Evolutionary conservation across 2,329 filamentous ascomycete genomes (phyloP).

Genomic region (Cadophora sp.): DNA sequence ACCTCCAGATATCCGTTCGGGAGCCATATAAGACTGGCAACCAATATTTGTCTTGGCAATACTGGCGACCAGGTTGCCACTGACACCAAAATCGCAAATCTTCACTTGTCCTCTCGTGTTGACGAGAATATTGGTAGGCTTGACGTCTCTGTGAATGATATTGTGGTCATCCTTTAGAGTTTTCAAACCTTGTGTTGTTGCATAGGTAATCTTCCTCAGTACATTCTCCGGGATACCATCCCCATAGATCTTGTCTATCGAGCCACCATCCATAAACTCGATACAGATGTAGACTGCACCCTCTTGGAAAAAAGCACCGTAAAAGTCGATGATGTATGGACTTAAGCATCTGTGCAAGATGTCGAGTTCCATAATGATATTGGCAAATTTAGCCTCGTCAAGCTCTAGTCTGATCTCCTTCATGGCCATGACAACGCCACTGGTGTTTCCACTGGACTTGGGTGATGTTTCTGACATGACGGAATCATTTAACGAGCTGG

Average conservation of each 20-base stretch:
- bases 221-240: conserved; percentile 91
- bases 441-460: conserved; percentile 54
- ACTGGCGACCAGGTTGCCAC: conserved; percentile 93
- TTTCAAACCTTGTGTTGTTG: conserved; percentile 90
- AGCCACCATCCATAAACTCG: conserved; percentile 98
- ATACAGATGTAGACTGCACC: conserved; percentile 99
- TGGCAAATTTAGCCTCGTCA: conserved; percentile 94
- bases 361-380: conserved; percentile 97
- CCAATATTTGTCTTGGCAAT: conserved; percentile 99
- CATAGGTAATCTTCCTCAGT: conserved; percentile 86
- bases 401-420: conserved; percentile 96
- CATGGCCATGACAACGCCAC: conserved; percentile 95
- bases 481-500: conserved; percentile 43
- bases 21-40: conserved; percentile 99
- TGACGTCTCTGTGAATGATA: conserved; percentile 98
- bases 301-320: conserved; percentile 98
- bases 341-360: conserved; percentile 94
- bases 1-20: conserved; percentile 90
- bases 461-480: conserved; percentile 43
- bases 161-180: conserved; percentile 97
- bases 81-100: conserved; percentile 98
- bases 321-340: conserved; percentile 98
- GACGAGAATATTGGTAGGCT: conserved; percentile 96
- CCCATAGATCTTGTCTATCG: conserved; percentile 92
- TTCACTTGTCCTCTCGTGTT: conserved; percentile 93